Percentiles rank a stretch among this genome's conserved stretches.
Evolutionary conservation across 768 basidiomycete species (phyloP).

Genomic region (Lactarius trivialis): DNA sequence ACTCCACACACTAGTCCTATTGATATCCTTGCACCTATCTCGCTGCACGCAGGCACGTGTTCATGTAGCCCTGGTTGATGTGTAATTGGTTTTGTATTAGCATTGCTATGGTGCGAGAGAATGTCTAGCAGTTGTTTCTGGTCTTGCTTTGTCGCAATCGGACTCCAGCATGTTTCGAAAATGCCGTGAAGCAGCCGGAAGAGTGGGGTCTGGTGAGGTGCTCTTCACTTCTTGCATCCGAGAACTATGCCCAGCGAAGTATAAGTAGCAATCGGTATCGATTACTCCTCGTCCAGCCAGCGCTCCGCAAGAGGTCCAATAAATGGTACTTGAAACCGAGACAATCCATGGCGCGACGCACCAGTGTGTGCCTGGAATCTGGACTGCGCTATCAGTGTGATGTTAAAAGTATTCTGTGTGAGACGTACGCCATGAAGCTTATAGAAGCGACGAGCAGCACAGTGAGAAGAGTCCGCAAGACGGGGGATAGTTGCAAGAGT

Average conservation of each 20-base stretch:
- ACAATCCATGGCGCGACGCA: constrained; percentile 45
- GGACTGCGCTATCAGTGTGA: neutral
- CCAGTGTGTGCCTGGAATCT: constrained; percentile 49
- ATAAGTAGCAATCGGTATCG: neutral
- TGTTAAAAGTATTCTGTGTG: neutral
- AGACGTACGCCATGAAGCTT: constrained; percentile 51
- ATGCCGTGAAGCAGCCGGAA: too few relatives aligned
- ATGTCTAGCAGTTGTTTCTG: constrained; percentile 12
- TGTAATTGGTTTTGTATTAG: constrained; percentile 24
- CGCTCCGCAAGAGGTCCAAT: constrained; percentile 60
- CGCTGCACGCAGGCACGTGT: constrained; percentile 23
- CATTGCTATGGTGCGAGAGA: constrained; percentile 23
- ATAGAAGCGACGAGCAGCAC: constrained; percentile 38
- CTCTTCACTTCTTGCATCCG: neutral
- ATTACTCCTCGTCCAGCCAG: constrained; percentile 61
- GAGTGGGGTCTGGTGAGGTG: neutral
- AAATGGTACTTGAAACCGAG: constrained; percentile 53
- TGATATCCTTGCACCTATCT: constrained; percentile 29
- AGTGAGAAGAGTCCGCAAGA: constrained; percentile 45
- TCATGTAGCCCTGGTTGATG: constrained; percentile 21
- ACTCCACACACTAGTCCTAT: constrained; percentile 26
- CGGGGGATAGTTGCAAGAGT: constrained; percentile 45
- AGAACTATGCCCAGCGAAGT: neutral
- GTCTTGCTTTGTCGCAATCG: neutral
- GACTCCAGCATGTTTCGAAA: neutral